These are phyloP conservation scores for Boletus patriciae DNA, from an alignment of 768 basidiomycete species.

Conservation along the genomic window DNA sequence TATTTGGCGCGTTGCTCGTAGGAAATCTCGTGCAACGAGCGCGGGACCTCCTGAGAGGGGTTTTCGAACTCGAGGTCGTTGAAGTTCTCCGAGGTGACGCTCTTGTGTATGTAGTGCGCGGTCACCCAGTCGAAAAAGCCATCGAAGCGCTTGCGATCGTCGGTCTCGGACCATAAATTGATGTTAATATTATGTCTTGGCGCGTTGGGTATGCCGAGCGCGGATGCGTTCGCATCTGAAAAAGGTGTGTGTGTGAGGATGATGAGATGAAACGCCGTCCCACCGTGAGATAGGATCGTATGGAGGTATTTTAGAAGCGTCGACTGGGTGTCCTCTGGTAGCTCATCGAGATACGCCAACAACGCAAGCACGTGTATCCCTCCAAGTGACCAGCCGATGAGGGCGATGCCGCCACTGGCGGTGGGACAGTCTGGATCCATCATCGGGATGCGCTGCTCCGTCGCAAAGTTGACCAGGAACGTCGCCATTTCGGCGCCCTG, in stretches of 20 bases:
- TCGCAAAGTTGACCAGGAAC: slow-evolving; percentile 19
- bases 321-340: slow-evolving; percentile 1
- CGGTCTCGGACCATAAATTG: neutral
- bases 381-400: slow-evolving; percentile 25
- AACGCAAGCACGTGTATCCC: slow-evolving; percentile 9
- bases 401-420: slow-evolving; percentile 13
- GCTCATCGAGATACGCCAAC: slow-evolving; percentile 18
- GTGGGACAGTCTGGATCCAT: neutral
- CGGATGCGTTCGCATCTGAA: slow-evolving; percentile 4
- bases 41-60: slow-evolving; percentile 2
- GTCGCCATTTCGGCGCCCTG: slow-evolving; percentile 22
- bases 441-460: slow-evolving; percentile 14
- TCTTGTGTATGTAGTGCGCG: slow-evolving; percentile 18
- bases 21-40: slow-evolving; percentile 14
- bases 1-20: slow-evolving; percentile 13
- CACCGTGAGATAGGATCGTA: slow-evolving; percentile 20
- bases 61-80: slow-evolving; percentile 19
- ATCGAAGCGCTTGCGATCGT: slow-evolving; percentile 14
- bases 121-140: slow-evolving; percentile 17
- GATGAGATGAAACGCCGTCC: neutral
- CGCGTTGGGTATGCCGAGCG: slow-evolving; percentile 11
- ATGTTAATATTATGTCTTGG: neutral
- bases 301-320: slow-evolving; percentile 21
- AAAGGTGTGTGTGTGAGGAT: neutral
- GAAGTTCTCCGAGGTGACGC: slow-evolving; percentile 12